Evolutionary conservation across 495 filamentous ascomycete species (phyloP).

Genomic region (Penicillium ochrochloron): DNA sequence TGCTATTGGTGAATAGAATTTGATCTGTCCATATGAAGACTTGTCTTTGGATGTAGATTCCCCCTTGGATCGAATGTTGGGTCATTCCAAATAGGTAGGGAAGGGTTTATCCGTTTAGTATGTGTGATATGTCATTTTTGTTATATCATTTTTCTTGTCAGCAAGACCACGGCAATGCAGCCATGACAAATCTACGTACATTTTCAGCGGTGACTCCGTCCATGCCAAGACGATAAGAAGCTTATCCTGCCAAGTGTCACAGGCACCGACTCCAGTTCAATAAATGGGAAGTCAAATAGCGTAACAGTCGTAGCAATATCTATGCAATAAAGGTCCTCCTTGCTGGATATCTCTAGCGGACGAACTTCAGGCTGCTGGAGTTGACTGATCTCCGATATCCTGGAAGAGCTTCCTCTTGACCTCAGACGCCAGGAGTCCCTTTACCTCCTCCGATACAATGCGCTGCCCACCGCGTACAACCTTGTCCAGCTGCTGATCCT

Average conservation of each 20-base stretch:
- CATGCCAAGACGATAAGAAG: slow-evolving; percentile 11
- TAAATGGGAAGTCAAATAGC: slow-evolving; percentile 8
- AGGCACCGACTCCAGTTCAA: slow-evolving; percentile 14
- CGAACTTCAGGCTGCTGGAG: slow-evolving; percentile 17
- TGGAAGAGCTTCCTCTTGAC: slow-evolving; percentile 88
- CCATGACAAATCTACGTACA: slow-evolving; percentile 4
- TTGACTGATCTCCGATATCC: slow-evolving; percentile 51
- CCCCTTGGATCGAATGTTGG: background rate
- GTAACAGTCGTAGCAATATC: slow-evolving; percentile 29
- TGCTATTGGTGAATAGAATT: background rate
- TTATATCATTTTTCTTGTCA: slow-evolving; percentile 14
- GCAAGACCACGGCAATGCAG: background rate
- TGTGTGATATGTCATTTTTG: slow-evolving; percentile 14
- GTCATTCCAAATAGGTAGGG: background rate
- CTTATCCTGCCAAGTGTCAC: slow-evolving; percentile 24
- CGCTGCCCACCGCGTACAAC: slow-evolving; percentile 78
- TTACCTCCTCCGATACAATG: slow-evolving; percentile 83
- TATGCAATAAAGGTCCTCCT: slow-evolving; percentile 8
- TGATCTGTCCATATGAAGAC: background rate
- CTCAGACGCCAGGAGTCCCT: slow-evolving; percentile 78
- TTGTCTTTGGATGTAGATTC: background rate
- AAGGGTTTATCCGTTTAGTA: background rate
- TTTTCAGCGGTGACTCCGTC: background rate
- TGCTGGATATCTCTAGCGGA: background rate
- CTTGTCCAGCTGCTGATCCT: slow-evolving; percentile 76